Conservation (phyloP, 441 rosid genomes). For the Populus hybrid region DNA sequence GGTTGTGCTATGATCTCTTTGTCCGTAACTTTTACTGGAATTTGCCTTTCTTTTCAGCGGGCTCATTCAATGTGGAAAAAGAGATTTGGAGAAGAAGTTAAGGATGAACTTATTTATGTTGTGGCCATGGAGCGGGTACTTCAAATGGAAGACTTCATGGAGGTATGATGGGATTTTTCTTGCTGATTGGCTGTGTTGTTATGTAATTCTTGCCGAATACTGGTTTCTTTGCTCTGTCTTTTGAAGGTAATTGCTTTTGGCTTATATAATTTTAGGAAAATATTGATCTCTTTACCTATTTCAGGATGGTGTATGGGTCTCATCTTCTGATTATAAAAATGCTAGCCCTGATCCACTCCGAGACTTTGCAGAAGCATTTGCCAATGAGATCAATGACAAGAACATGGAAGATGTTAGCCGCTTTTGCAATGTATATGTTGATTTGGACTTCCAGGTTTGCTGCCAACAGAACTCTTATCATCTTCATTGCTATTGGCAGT, state of each 20-base stretch:
- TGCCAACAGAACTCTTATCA: neutral
- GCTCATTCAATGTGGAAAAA: slow-evolving; percentile 62
- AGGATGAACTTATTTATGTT: slow-evolving; percentile 49
- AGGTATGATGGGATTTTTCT: slow-evolving; percentile 41
- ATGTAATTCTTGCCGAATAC: slow-evolving; percentile 6
- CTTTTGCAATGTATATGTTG: slow-evolving; percentile 77
- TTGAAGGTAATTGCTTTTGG: neutral
- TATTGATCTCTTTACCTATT: slow-evolving; percentile 16
- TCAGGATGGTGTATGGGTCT: slow-evolving; percentile 82
- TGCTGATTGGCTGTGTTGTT: neutral
- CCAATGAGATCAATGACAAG: slow-evolving; percentile 65
- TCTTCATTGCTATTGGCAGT: slow-evolving; percentile 4
- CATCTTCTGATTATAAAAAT: slow-evolving; percentile 60
- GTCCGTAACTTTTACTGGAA: slow-evolving; percentile 5
- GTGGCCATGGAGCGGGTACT: slow-evolving; percentile 68
- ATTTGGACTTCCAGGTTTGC: slow-evolving; percentile 79
- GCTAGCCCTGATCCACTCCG: slow-evolving; percentile 88
- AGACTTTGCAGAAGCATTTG: slow-evolving; percentile 62
- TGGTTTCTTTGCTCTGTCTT: neutral
- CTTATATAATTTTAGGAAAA: slow-evolving; percentile 10
- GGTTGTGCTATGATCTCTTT: neutral
- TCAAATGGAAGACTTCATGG: slow-evolving; percentile 85
- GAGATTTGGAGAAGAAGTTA: slow-evolving; percentile 68
- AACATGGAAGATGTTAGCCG: slow-evolving; percentile 75
- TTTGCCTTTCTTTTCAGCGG: slow-evolving; percentile 39